phyloP scores from a whole-genome alignment of 495 filamentous ascomycete genomes.

The Talaromyces borbonicus region DNA sequence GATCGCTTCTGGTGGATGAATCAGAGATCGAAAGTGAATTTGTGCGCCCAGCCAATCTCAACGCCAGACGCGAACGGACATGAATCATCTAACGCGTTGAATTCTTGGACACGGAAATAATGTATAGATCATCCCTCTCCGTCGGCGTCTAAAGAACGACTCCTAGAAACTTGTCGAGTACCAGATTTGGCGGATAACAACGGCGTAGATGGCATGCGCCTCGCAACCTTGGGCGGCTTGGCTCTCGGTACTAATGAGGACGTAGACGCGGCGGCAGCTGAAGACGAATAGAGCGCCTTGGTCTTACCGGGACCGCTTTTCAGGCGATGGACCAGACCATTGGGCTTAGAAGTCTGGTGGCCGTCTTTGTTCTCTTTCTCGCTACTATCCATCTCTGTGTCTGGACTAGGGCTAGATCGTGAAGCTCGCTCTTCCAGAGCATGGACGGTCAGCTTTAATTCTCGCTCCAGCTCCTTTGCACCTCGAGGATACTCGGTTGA shows the following conservation, averaged over 20 bases:
- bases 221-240: conserved; percentile 17
- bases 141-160: conserved; percentile 24
- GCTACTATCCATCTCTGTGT: conserved; percentile 37
- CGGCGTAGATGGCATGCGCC: conserved; percentile 31
- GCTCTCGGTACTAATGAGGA: not conserved
- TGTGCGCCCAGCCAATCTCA: no score
- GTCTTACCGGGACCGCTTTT: not conserved
- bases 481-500: conserved; percentile 53
- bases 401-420: conserved; percentile 10
- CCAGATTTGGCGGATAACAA: conserved; percentile 20
- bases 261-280: not conserved
- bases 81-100: no score
- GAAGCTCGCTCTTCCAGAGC: conserved; percentile 48
- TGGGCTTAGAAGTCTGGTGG: not conserved
- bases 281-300: not conserved
- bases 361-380: conserved; percentile 32
- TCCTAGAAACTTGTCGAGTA: conserved; percentile 16
- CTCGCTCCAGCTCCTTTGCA: conserved; percentile 66
- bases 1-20: no score
- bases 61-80: no score
- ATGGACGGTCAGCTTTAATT: conserved; percentile 64
- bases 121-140: conserved; percentile 13
- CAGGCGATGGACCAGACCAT: not conserved
- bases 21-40: no score
- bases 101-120: not conserved